A percentile compares a stretch with the other conserved stretches of the same genome.
phyloP scores from a whole-genome alignment of 1,284 basidiomycete species.

The Apiotrichum montevideense region DNA sequence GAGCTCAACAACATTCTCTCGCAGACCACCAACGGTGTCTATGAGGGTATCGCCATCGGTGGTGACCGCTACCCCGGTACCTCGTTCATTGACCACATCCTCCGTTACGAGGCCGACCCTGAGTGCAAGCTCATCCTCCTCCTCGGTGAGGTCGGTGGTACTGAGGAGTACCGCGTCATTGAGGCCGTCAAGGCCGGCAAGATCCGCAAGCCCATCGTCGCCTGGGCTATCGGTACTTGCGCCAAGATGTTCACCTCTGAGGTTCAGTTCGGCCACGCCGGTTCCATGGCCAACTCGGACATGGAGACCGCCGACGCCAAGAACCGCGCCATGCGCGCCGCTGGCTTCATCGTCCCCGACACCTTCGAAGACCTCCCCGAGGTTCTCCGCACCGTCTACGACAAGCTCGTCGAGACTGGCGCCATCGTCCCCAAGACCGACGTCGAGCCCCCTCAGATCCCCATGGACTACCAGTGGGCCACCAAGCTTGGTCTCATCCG shows the following conservation, averaged over 20 bases:
- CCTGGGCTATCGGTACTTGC: constrained; percentile 99
- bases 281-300: constrained; percentile 96
- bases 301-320: constrained; percentile 96
- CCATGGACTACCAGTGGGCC: constrained; percentile 99
- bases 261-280: constrained; percentile 98
- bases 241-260: constrained; percentile 99
- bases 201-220: constrained; percentile 98
- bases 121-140: constrained; percentile 98
- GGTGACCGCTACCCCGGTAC: constrained; percentile 98
- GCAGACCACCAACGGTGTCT: constrained; percentile 94
- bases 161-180: constrained; percentile 98
- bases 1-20: constrained; percentile 99
- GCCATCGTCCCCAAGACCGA: constrained; percentile 68
- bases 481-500: constrained; percentile 96
- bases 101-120: constrained; percentile 94
- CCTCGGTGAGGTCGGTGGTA: constrained; percentile 96
- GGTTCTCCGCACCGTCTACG: constrained; percentile 78
- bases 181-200: constrained; percentile 89
- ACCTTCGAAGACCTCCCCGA: constrained; percentile 94
- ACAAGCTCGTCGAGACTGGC: constrained; percentile 68
- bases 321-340: constrained; percentile 90
- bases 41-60: constrained; percentile 99
- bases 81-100: constrained; percentile 97
- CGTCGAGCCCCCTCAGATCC: constrained; percentile 87
- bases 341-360: constrained; percentile 93